Conservation (phyloP, 257 asterid genomes). For the Nicotiana obtusifolia region DNA sequence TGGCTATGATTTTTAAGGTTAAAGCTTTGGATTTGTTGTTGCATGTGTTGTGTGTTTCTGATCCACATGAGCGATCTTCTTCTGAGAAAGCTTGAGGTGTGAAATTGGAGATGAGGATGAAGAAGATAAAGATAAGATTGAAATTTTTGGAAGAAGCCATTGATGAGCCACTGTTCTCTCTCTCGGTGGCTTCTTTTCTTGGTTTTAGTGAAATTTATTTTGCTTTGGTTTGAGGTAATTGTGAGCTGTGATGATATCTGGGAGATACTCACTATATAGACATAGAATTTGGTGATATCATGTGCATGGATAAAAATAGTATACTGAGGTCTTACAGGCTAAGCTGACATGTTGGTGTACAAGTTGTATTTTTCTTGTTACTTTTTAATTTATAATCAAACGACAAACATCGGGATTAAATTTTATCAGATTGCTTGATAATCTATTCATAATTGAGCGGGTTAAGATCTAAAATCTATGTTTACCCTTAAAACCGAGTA, state of each 20-base stretch:
- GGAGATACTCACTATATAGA: neutral
- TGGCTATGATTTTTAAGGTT: slow-evolving; percentile 54
- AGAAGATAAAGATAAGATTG: slow-evolving; percentile 4
- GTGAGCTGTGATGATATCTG: neutral
- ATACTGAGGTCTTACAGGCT: neutral
- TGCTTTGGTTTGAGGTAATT: neutral
- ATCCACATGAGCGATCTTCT: slow-evolving; percentile 30
- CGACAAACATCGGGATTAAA: neutral
- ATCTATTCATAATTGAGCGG: neutral
- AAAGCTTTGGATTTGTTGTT: slow-evolving; percentile 42
- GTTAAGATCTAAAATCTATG: neutral
- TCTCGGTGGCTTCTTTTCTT: neutral
- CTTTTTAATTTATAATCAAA: neutral
- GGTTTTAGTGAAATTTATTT: slow-evolving; percentile 10
- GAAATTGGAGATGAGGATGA: slow-evolving; percentile 18
- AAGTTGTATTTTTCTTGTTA: neutral
- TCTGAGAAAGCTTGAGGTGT: slow-evolving; percentile 23
- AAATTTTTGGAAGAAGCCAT: neutral
- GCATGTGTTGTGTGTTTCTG: slow-evolving; percentile 23
- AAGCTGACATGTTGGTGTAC: neutral
- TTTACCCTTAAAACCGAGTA: too few species aligned
- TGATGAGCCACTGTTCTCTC: neutral
- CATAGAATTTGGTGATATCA: neutral
- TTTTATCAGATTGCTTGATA: neutral
- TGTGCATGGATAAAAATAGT: neutral